phyloP scores from a whole-genome alignment of 164 flowering plant species.

The Magnolia kwangsiensis region DNA sequence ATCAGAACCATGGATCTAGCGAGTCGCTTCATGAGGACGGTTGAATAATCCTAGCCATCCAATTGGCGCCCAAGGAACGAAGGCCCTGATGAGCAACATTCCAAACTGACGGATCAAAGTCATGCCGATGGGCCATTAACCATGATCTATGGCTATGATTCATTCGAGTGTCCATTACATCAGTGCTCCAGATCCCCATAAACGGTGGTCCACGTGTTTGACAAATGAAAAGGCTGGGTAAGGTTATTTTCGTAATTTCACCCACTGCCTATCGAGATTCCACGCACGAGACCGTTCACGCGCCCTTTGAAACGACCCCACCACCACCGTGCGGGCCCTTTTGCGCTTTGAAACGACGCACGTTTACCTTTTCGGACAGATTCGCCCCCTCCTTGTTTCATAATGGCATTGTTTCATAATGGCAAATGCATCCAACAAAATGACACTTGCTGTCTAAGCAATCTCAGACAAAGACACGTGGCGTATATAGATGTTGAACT shows the following conservation, averaged over 20 bases:
- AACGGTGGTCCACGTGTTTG: neutral
- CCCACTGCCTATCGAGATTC: slow-evolving; percentile 2
- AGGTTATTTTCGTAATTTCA: neutral
- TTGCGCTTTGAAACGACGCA: slow-evolving; percentile 3
- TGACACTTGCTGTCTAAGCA: neutral
- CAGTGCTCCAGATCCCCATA: neutral
- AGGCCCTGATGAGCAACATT: neutral
- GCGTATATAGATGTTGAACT: neutral
- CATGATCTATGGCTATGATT: neutral
- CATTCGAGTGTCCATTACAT: neutral
- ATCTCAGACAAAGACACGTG: neutral
- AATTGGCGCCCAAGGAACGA: neutral
- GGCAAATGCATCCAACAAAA: neutral
- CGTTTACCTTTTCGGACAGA: neutral
- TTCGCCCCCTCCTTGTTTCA: neutral
- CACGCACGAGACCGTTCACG: slow-evolving; percentile 1
- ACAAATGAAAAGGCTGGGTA: neutral
- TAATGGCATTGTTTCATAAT: neutral
- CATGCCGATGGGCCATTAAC: neutral
- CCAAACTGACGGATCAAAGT: neutral
- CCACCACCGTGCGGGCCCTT: slow-evolving; percentile 1
- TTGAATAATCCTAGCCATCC: neutral
- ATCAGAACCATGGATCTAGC: too few species aligned
- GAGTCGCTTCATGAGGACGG: too few species aligned
- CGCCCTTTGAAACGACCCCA: neutral